Evolutionary conservation across 2,329 filamentous ascomycete species (phyloP).

Genomic region (Microcyclospora tardicrescens): DNA sequence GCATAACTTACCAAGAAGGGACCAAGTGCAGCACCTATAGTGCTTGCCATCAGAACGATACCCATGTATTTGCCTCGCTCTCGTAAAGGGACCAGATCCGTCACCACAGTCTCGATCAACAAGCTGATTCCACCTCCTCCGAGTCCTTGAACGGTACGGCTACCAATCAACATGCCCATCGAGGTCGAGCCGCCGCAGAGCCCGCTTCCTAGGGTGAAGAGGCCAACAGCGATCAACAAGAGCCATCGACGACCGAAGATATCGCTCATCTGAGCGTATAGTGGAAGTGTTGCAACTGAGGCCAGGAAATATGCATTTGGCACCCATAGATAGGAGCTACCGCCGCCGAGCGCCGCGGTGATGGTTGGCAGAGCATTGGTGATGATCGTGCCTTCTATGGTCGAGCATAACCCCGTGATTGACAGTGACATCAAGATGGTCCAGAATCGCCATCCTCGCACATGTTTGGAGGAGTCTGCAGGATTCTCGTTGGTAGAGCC

Average conservation of each 20-base stretch:
- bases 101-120: slow-evolving; percentile 37
- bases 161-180: slow-evolving; percentile 38
- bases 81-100: slow-evolving; percentile 38
- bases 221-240: slow-evolving; percentile 5
- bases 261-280: slow-evolving; percentile 9
- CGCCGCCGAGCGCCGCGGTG: slow-evolving; percentile 18
- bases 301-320: slow-evolving; percentile 22
- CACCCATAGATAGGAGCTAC: slow-evolving; percentile 26
- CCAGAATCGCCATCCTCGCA: slow-evolving; percentile 20
- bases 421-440: slow-evolving; percentile 17
- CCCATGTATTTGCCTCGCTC: slow-evolving; percentile 33
- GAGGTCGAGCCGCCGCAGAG: slow-evolving; percentile 37
- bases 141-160: slow-evolving; percentile 41
- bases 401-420: slow-evolving; percentile 20
- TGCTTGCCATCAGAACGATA: slow-evolving; percentile 27
- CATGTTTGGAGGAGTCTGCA: too few relatives aligned
- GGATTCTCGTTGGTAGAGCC: too few relatives aligned
- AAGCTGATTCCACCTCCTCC: slow-evolving; percentile 35
- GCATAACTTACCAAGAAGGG: too few relatives aligned
- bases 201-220: slow-evolving; percentile 7
- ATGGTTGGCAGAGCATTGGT: slow-evolving; percentile 32
- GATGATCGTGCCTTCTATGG: slow-evolving; percentile 27
- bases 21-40: slow-evolving; percentile 29
- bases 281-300: slow-evolving; percentile 3
- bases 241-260: slow-evolving; percentile 10